Base-by-base conservation (phyloP, 805 yeast genomes). In the Nakazawaea sp. region DNA sequence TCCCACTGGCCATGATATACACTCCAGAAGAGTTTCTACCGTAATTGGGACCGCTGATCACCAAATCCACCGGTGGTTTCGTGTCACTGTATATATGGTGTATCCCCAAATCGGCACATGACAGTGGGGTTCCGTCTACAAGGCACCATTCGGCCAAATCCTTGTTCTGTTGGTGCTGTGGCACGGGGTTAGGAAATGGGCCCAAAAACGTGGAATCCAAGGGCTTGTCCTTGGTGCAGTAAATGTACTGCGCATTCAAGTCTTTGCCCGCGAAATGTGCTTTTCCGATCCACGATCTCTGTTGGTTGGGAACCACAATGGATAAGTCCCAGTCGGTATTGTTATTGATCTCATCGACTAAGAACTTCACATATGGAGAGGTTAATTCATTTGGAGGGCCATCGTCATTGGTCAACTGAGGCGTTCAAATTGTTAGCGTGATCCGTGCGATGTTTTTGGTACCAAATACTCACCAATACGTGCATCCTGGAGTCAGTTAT, bases 281-380 rank as follows among this genome's bases (percentile, higher is more conserved):
- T 57, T 92, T 92, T 26, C 96, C 96, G 40, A 88, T 90, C 98
- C 98, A 92, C 11, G 97, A 89, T 48, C 92, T 66, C 49, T 75
- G 80, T 40, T 86, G 95, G 36, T 78, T 72, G 10, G 98, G 98
- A 3, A 92, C 81, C 19, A 81, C 88, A 16, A 89, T 78, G 18
- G 88, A 77, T 23, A 89, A 59, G 19, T 82, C 75, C 97, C 97
- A 90, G 53, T 85, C 77, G 5, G 96, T 85, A 36, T 64, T 48
- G 29, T 65, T 54, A 31, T 55, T 53, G 32, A 89, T 66, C 33
- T 85, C 83, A 44, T 81, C 81, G 5, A 86, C 88, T 26, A 92
- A 68, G 47, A 75, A 81, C 51, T 84, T 82, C 40, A 92, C 70
- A 59, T 89, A 92, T 2, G 96, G 96, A 33, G 96, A 87, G 7